phyloP scores from a whole-genome alignment of 2,329 filamentous ascomycete genomes.

The Xylariaceae sp. region DNA sequence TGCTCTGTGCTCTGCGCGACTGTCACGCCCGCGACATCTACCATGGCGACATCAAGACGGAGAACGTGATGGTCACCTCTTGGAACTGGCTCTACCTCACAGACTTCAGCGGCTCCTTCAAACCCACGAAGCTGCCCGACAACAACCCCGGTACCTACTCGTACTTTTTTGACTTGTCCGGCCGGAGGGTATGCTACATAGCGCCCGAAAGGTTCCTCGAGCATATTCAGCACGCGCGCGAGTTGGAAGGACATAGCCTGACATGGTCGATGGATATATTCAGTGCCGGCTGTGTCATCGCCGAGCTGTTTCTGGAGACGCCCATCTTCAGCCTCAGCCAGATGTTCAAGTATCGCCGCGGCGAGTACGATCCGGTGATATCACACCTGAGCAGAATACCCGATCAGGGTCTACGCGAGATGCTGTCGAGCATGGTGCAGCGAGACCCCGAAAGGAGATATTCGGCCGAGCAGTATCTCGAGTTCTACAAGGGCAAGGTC shows the following conservation, averaged over 20 bases:
- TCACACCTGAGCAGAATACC: slow-evolving; percentile 79
- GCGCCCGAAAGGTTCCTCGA: slow-evolving; percentile 85
- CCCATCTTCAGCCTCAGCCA: slow-evolving; percentile 98
- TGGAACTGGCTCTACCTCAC: slow-evolving; percentile 99
- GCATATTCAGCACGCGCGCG: slow-evolving; percentile 31
- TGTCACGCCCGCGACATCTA: slow-evolving; percentile 85
- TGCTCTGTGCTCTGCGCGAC: slow-evolving; percentile 85
- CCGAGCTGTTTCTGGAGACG: slow-evolving; percentile 88
- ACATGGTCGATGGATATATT: slow-evolving; percentile 99
- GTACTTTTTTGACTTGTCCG: slow-evolving; percentile 94
- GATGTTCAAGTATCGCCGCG: slow-evolving; percentile 85
- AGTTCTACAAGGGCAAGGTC: slow-evolving; percentile 84
- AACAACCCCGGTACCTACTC: slow-evolving; percentile 97
- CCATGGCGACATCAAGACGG: slow-evolving; percentile 97
- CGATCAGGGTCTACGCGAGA: slow-evolving; percentile 76
- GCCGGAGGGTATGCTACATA: slow-evolving; percentile 85
- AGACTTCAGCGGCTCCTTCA: slow-evolving; percentile 96
- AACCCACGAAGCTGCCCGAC: slow-evolving; percentile 86
- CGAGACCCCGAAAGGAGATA: slow-evolving; percentile 86
- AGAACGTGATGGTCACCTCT: slow-evolving; percentile 93
- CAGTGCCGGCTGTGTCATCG: slow-evolving; percentile 92
- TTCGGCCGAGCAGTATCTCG: slow-evolving; percentile 86
- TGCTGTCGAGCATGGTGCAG: slow-evolving; percentile 95
- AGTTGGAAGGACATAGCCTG: slow-evolving; percentile 51
- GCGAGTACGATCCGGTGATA: slow-evolving; percentile 83